These are phyloP conservation scores for Amphirosellinia nigrospora DNA, from an alignment of 495 filamentous ascomycete genomes.

Conservation along the genomic window DNA sequence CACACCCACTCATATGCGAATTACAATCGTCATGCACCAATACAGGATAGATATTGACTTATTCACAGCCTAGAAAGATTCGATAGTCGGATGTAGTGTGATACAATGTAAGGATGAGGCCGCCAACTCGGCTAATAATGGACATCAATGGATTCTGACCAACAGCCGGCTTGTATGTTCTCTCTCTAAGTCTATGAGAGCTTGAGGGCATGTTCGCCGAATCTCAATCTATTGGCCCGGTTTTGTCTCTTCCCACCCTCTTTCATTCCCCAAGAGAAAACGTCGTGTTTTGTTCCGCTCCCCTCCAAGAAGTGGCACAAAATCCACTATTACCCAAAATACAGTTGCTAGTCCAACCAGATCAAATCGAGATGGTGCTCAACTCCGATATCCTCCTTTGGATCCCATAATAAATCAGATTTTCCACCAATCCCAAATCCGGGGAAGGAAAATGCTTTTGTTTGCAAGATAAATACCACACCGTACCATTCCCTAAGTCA, in stretches of 20 bases:
- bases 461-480: conserved; percentile 11
- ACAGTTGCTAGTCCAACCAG: conserved; percentile 3
- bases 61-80: not conserved
- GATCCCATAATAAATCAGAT: not conserved
- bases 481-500: conserved; percentile 9
- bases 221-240: conserved; percentile 22
- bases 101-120: not conserved
- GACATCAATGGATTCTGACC: not conserved
- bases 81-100: not conserved
- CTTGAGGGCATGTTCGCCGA: conserved; percentile 12
- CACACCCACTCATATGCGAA: not conserved
- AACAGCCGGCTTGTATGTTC: conserved; percentile 10
- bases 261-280: not conserved
- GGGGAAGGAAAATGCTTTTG: conserved; percentile 12
- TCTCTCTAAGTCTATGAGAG: conserved; percentile 20
- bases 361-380: conserved; percentile 18
- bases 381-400: conserved; percentile 12
- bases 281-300: not conserved
- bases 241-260: not conserved
- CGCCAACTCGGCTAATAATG: not conserved
- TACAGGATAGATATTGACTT: not conserved
- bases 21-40: not conserved
- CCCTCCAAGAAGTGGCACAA: not conserved
- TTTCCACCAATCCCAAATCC: not conserved
- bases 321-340: not conserved